phyloP scores from a whole-genome alignment of 2,329 filamentous ascomycete genomes.

The Ascochyta fabae region DNA sequence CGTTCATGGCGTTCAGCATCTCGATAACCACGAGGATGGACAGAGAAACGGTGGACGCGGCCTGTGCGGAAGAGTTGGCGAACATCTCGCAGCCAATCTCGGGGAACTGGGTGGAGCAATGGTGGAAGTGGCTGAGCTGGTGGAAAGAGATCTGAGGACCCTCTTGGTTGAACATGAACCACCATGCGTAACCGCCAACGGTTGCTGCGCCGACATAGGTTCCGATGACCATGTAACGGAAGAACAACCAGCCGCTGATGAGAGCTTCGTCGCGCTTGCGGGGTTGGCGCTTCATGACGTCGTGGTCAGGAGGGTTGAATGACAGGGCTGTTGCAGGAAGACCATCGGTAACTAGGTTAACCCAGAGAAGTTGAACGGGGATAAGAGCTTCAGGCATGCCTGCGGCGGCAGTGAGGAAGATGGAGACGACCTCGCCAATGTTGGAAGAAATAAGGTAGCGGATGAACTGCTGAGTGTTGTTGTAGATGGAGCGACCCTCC shows the following conservation, averaged over 20 bases:
- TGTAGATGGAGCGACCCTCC: constrained; percentile 97
- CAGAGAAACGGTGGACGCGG: constrained; percentile 90
- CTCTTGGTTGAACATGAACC: constrained; percentile 94
- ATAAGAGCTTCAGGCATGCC: constrained; percentile 98
- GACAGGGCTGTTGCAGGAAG: constrained; percentile 94
- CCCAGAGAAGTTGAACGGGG: constrained; percentile 96
- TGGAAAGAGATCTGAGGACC: constrained; percentile 92
- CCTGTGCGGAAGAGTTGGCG: constrained; percentile 80
- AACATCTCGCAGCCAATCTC: constrained; percentile 95
- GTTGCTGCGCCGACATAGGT: constrained; percentile 94
- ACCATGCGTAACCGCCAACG: constrained; percentile 98
- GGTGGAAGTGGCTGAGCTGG: constrained; percentile 92
- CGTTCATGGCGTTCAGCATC: constrained; percentile 99
- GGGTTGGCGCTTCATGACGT: constrained; percentile 93
- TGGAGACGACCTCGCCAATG: constrained; percentile 98
- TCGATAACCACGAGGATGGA: constrained; percentile 95
- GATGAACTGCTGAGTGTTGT: constrained; percentile 99
- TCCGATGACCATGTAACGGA: constrained; percentile 95
- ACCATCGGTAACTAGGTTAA: constrained; percentile 97
- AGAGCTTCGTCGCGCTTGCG: constrained; percentile 91
- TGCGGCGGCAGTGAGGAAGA: constrained; percentile 93
- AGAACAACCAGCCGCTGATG: constrained; percentile 94
- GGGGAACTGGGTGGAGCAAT: constrained; percentile 83
- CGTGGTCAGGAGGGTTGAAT: constrained; percentile 98
- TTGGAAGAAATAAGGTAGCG: constrained; percentile 98